These are phyloP conservation scores for Botryotinia narcissicola DNA, from an alignment of 2,329 filamentous ascomycete species.

Conservation along the genomic window DNA sequence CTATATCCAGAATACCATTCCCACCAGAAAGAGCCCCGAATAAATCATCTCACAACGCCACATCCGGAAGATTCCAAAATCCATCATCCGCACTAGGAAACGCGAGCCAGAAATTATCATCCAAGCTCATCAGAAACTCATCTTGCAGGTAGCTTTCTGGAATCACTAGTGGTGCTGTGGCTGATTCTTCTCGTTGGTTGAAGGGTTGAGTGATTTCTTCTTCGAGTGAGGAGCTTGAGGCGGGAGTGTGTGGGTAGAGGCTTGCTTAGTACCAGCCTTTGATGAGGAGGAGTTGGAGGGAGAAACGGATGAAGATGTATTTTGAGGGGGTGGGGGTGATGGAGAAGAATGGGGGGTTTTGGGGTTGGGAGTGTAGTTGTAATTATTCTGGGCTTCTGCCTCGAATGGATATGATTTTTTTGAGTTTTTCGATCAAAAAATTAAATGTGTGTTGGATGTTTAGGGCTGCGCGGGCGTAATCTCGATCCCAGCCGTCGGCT, in stretches of 20 bases:
- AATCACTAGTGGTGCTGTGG: not conserved
- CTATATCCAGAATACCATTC: no score
- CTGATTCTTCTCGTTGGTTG: not conserved
- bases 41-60: not conserved
- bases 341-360: no score
- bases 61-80: not conserved
- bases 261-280: not conserved
- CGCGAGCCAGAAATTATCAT: not conserved
- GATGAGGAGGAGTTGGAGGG: not conserved
- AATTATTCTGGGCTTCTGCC: not conserved
- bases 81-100: not conserved
- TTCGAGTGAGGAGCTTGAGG: not conserved
- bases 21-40: no score
- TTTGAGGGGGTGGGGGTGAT: not conserved
- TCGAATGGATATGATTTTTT: not conserved
- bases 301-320: not conserved
- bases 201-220: not conserved
- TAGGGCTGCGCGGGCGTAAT: not conserved
- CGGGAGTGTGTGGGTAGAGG: not conserved
- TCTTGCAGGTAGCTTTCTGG: not conserved
- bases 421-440: not conserved
- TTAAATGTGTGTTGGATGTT: not conserved
- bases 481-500: conserved; percentile 22
- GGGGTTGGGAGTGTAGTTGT: no score
- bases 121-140: not conserved